These are phyloP conservation scores for Tulasnella sp. DNA, from an alignment of 768 basidiomycete genomes.

Conservation along the genomic window DNA sequence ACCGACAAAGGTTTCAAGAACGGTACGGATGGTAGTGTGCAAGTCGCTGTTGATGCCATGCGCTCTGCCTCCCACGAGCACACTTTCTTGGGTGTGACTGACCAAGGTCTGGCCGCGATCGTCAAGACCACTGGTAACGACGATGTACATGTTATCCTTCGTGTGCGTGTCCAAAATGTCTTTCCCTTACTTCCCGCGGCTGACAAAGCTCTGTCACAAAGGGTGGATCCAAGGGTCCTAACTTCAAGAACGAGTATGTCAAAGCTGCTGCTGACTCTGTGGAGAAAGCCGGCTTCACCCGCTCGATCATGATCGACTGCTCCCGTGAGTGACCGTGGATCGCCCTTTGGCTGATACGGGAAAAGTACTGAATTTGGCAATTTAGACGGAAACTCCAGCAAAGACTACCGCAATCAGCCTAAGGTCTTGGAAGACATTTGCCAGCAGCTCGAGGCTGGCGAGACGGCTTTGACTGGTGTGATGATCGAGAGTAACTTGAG, in stretches of 20 bases:
- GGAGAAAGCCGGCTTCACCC: constrained; percentile 46
- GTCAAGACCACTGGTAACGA: constrained; percentile 74
- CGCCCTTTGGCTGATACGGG: background rate
- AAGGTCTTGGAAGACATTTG: constrained; percentile 61
- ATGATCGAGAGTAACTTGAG: constrained; percentile 97
- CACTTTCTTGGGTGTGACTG: constrained; percentile 73
- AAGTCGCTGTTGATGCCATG: constrained; percentile 96
- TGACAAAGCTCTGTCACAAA: background rate
- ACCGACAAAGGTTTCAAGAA: constrained; percentile 92
- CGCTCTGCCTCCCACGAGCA: constrained; percentile 81
- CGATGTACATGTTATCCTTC: constrained; percentile 91
- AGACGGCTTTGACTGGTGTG: constrained; percentile 71
- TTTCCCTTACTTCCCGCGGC: background rate
- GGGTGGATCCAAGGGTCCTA: constrained; percentile 84
- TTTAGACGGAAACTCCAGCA: constrained; percentile 88
- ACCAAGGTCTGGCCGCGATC: constrained; percentile 65
- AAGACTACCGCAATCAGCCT: constrained; percentile 91
- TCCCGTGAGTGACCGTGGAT: constrained; percentile 41
- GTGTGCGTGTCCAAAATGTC: constrained; percentile 25
- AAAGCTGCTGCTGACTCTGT: constrained; percentile 48
- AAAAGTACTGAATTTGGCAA: background rate
- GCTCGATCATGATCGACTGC: constrained; percentile 77
- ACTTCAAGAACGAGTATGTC: constrained; percentile 70
- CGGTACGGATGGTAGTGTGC: constrained; percentile 82
- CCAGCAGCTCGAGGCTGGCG: constrained; percentile 58